Percentiles rank a stretch among this genome's conserved stretches.
Evolutionary conservation across 768 basidiomycete genomes (phyloP).

Genomic region (Lactarius sanguifluus): DNA sequence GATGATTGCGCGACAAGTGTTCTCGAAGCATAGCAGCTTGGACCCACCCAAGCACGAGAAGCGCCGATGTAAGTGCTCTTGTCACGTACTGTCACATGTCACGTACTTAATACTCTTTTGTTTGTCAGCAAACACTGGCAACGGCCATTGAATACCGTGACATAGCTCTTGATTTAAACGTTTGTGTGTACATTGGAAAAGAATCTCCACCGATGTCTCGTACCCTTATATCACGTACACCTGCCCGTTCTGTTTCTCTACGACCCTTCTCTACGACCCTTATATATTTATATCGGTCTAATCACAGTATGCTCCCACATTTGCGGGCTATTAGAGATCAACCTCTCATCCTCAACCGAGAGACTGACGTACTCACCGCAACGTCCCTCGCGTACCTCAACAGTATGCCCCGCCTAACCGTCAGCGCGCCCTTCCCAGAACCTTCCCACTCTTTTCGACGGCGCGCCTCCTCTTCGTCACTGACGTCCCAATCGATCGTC

Average conservation of each 20-base stretch:
- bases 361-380: slow-evolving; percentile 55
- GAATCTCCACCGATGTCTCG: not conserved
- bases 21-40: slow-evolving; percentile 21
- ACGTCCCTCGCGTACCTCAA: slow-evolving; percentile 84
- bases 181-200: not conserved
- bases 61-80: slow-evolving; percentile 13
- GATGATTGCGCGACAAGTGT: slow-evolving; percentile 20
- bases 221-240: not conserved
- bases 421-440: slow-evolving; percentile 60
- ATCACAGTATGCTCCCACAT: slow-evolving; percentile 79
- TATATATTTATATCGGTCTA: slow-evolving; percentile 33
- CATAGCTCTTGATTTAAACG: too few relatives aligned
- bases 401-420: slow-evolving; percentile 71
- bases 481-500: slow-evolving; percentile 71
- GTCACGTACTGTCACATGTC: not conserved
- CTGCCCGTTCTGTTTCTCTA: not conserved
- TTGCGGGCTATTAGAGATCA: slow-evolving; percentile 60
- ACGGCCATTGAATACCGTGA: not conserved
- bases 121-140: slow-evolving; percentile 17
- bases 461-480: slow-evolving; percentile 59
- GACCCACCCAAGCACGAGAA: slow-evolving; percentile 23
- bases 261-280: not conserved
- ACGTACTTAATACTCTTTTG: not conserved
- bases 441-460: slow-evolving; percentile 70
- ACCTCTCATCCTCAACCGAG: slow-evolving; percentile 7